Evolutionary conservation across 352 stramenopile species (phyloP).

Genomic region (Pythium utonaiense): DNA sequence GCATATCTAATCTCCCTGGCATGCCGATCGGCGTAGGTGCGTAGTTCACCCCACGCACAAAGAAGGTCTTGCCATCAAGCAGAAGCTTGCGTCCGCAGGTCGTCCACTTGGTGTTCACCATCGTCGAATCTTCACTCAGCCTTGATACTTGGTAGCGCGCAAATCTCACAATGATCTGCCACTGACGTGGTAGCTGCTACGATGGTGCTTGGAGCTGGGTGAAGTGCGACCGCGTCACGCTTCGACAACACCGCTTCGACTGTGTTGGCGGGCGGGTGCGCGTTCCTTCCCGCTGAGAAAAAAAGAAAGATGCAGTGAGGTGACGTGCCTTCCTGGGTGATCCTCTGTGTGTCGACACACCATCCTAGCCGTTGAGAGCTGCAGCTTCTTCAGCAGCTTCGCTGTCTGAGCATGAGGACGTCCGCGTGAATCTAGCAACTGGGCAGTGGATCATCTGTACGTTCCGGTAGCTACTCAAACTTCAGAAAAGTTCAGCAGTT

Average conservation of each 20-base stretch:
- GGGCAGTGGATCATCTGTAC: background rate
- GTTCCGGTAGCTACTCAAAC: background rate
- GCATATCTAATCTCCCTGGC: slow-evolving; percentile 49
- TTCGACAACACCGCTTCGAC: too few relatives aligned
- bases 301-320: background rate
- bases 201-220: too few relatives aligned
- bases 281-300: slow-evolving; percentile 2
- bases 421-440: background rate
- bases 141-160: background rate
- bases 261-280: too few relatives aligned
- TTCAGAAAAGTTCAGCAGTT: too few relatives aligned
- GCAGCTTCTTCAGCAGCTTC: background rate
- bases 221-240: too few relatives aligned
- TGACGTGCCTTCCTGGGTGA: background rate
- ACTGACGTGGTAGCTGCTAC: background rate
- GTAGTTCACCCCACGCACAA: slow-evolving; percentile 73
- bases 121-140: too few relatives aligned
- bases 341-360: too few relatives aligned
- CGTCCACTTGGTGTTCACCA: slow-evolving; percentile 52
- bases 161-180: background rate
- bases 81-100: slow-evolving; percentile 63
- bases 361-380: background rate
- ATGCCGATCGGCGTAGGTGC: slow-evolving; percentile 58
- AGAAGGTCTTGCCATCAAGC: slow-evolving; percentile 52
- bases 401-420: background rate